A percentile compares a stretch with the other conserved stretches of the same genome.
Conservation (phyloP, 495 filamentous ascomycete genomes). For the Ramalina peruviana region DNA sequence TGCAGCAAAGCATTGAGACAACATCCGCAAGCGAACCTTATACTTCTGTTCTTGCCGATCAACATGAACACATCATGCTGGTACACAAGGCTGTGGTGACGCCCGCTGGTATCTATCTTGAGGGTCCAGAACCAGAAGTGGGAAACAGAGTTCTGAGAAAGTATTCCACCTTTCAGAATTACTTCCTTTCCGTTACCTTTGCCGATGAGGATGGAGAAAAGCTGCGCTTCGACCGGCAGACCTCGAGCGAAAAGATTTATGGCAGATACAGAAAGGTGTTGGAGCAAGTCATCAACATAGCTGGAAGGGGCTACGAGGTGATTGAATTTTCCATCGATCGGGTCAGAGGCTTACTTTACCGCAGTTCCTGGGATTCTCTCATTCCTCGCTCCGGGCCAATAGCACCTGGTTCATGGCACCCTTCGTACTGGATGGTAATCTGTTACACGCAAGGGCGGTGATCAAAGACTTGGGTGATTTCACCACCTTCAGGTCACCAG, state of each 20-base stretch:
- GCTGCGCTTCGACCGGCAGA: constrained; percentile 39
- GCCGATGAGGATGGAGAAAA: constrained; percentile 57
- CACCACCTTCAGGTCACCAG: constrained; percentile 44
- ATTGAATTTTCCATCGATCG: not conserved
- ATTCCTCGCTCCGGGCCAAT: constrained; percentile 57
- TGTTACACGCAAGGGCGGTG: constrained; percentile 33
- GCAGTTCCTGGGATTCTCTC: constrained; percentile 64
- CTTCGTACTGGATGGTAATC: constrained; percentile 35
- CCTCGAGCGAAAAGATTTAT: constrained; percentile 42
- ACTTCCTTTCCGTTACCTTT: constrained; percentile 59
- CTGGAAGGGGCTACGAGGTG: constrained; percentile 40
- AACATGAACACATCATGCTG: constrained; percentile 19
- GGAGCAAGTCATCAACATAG: constrained; percentile 42
- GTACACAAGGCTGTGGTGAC: constrained; percentile 43
- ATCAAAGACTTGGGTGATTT: constrained; percentile 56
- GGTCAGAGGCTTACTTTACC: not conserved
- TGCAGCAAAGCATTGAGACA: constrained; percentile 27
- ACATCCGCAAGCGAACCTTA: constrained; percentile 19
- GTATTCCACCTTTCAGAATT: constrained; percentile 45
- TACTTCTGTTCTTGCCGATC: constrained; percentile 11
- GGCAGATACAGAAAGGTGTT: constrained; percentile 46
- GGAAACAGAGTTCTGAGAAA: constrained; percentile 64
- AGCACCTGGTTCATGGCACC: constrained; percentile 56
- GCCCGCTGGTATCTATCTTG: constrained; percentile 51
- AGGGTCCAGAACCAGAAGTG: constrained; percentile 55